Base-by-base conservation (phyloP, 208 protist species). In the Zelonia costaricensis region DNA sequence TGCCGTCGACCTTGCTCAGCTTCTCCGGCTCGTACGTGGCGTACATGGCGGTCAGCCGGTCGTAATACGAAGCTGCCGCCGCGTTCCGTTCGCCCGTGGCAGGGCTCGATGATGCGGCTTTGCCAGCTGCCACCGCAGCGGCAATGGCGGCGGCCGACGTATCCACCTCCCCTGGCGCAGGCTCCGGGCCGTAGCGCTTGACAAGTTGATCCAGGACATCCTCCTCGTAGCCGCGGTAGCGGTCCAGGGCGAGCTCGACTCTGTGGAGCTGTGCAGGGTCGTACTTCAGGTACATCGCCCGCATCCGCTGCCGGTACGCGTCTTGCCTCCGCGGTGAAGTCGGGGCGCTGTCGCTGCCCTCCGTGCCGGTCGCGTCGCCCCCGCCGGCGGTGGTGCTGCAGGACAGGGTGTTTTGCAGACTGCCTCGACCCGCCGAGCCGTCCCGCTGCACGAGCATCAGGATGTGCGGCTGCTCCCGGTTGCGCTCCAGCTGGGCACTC, bases 41-140 rank as follows among this genome's bases (percentile, higher is more conserved):
- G 70, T 93, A 90, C 23, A 93, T 86, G 38, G 78, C 80, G 13
- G 69, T 36, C n/a, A 93, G 62, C 6, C 86, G 78, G 46, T 85
- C 82, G 23, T 64, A 68, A 66, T 88, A 91, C 20, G 67, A 65
- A 10, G 45, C 42, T 16, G 10, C 44, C 59, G 5, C 25, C 4
- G 12, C n/a, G n/a, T n/a, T n/a, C n/a, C n/a, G n/a, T n/a, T n/a
- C n/a, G n/a, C n/a, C n/a, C n/a, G n/a, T n/a, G n/a, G n/a, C n/a
- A n/a, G 33, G 10, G 33, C 4, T 4, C 33, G 33, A 4, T 38
- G 46, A 23, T 46, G 42, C 15, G 42, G 13, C 9, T 20, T 23
- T 46, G 9, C 42, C 42, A 15, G 55, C 16, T 10, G 33, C 33
- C 33, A 10, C 33, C n/a, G n/a, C n/a, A n/a, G n/a, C n/a, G n/a